A percentile compares a stretch with the other conserved stretches of the same genome.
These are phyloP conservation scores for Skeletonema tropicum DNA, from an alignment of 108 stramenopile species.

Conservation along the genomic window DNA sequence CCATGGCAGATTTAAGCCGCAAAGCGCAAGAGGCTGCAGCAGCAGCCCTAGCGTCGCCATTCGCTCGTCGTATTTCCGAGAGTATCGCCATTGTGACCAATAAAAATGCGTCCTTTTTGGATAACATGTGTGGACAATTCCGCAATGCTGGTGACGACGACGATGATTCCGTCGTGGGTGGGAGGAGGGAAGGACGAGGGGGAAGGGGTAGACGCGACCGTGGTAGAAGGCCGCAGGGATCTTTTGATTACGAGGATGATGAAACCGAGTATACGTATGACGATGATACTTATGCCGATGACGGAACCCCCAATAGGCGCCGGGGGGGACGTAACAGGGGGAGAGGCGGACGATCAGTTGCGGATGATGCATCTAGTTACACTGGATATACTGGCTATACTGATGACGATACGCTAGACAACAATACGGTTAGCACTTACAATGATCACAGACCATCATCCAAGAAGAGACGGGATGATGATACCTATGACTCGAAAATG, in stretches of 20 bases:
- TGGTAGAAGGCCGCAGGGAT: constrained; percentile 26
- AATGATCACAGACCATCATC: background rate
- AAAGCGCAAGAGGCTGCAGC: constrained; percentile 19
- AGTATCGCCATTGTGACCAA: background rate
- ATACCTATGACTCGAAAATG: constrained; percentile 17
- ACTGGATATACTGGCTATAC: constrained; percentile 21
- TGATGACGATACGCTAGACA: constrained; percentile 8
- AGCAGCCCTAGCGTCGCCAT: background rate
- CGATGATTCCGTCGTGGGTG: constrained; percentile 22
- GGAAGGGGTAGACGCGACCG: background rate
- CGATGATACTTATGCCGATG: constrained; percentile 34
- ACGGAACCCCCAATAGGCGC: background rate
- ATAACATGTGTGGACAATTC: constrained; percentile 49
- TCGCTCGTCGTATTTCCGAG: constrained; percentile 1
- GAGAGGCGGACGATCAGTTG: constrained; percentile 26
- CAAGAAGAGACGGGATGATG: constrained; percentile 9
- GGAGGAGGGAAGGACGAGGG: background rate
- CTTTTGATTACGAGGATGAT: constrained; percentile 44
- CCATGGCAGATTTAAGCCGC: constrained; percentile 15
- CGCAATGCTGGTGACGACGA: constrained; percentile 20
- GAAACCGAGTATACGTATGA: constrained; percentile 46
- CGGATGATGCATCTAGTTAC: constrained; percentile 27
- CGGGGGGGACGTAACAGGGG: constrained; percentile 7
- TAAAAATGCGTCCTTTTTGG: constrained; percentile 24
- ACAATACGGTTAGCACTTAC: constrained; percentile 7